Evolutionary conservation across 1,139 yeast genomes (phyloP).

Genomic region (Taphrina pruni): DNA sequence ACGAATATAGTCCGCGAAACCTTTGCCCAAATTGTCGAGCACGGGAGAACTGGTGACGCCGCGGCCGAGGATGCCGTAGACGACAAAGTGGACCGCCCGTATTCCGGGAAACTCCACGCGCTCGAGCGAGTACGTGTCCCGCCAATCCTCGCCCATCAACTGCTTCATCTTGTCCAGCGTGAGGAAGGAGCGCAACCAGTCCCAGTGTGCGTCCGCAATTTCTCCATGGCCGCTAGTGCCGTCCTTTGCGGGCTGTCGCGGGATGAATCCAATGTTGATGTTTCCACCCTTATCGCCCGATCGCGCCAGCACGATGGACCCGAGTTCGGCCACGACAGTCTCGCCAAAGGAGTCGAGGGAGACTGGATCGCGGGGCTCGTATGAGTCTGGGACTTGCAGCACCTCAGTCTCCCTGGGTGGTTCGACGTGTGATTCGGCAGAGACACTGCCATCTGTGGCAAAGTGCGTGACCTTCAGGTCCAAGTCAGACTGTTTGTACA

Average conservation of each 20-base stretch:
- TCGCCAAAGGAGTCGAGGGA: conserved; percentile 42
- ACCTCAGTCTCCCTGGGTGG: conserved; percentile 11
- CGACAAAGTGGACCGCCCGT: conserved; percentile 47
- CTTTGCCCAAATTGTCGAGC: conserved; percentile 46
- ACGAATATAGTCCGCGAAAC: conserved; percentile 46
- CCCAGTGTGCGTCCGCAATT: conserved; percentile 43
- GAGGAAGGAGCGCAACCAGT: conserved; percentile 46
- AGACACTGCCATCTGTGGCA: conserved; percentile 3
- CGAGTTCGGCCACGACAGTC: conserved; percentile 43
- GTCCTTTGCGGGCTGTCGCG: conserved; percentile 44
- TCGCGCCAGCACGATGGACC: conserved; percentile 45
- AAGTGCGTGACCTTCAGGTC: conserved; percentile 12
- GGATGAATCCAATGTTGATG: conserved; percentile 46
- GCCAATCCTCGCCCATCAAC: conserved; percentile 46
- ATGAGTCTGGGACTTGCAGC: conserved; percentile 33
- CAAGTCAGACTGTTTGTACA: conserved; percentile 21
- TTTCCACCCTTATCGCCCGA: conserved; percentile 47
- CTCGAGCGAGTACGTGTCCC: conserved; percentile 44
- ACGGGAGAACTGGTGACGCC: conserved; percentile 46
- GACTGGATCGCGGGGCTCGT: conserved; percentile 44
- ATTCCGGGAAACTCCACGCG: conserved; percentile 46
- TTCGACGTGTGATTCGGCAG: conserved; percentile 1
- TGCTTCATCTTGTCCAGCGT: conserved; percentile 42
- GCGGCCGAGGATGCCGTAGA: conserved; percentile 46
- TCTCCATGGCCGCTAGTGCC: neutral